Base-by-base conservation (phyloP, 2,329 filamentous ascomycete species). In the Monosporascus cannonballus region DNA sequence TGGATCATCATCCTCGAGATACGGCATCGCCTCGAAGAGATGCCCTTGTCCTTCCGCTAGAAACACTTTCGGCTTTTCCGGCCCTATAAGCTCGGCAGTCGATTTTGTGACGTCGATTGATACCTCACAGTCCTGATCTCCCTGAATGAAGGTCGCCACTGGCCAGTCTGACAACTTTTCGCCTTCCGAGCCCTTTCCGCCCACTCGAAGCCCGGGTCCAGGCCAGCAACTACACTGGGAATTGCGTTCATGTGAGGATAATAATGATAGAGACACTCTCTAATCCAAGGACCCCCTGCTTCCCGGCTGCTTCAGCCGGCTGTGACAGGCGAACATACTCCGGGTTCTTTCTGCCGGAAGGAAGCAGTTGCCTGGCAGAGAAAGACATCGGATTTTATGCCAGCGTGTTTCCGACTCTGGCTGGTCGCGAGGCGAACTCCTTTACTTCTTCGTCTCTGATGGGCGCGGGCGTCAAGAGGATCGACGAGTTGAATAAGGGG, bases 401-500 rank as follows among this genome's bases (percentile, higher is more conserved):
- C 20, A 22, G 20, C 20, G 20, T 22, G 20, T 3, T 22, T 22
- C 20, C 20, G 20, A 22, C 20, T 22, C 2, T 3, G 20, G 20
- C 20, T 22, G 20, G 20, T 3, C 61, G 55, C 4, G 56, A 27
- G 3, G 69, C 57, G 49, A 59, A 54, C 1, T 56, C 51, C 3
- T 53, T 57, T 47, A 69, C 57, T 14, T 64, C 59, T 1, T 57
- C 51, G 25, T 64, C 59, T 1, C 50, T 27, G 25, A 69, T 62
- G 17, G 62, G 65, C 6, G 66, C 61, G 0, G 64, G 59, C 1
- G 60, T 59, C 22, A 66, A 56, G 2, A 67, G 61, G 0, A 55
- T 56, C 7, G 68, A 71, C 1, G 68, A 71, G 54, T 62, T 65
- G 60, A 69, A 72, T 59, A 71, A 71, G 5, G 50, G 53, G 48